These are phyloP conservation scores for thale cress (Arabidopsis thaliana) DNA, from an alignment of 345 rosid species.

Conservation along the genomic window DNA sequence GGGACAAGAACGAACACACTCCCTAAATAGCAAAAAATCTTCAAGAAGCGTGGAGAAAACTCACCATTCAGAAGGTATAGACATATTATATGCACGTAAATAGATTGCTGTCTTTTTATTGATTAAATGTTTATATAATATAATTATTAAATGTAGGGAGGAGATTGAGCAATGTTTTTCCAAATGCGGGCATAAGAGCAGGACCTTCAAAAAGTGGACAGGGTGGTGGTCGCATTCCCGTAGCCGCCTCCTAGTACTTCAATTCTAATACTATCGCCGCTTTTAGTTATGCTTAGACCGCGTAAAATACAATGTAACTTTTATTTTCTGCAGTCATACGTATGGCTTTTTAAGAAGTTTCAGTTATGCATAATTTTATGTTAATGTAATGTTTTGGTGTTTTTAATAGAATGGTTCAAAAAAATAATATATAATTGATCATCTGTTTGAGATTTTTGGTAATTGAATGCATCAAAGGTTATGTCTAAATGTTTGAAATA, in stretches of 20 bases:
- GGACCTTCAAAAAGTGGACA: slow-evolving; percentile 18
- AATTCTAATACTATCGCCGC: not conserved
- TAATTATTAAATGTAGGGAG: slow-evolving; percentile 19
- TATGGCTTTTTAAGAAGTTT: not conserved
- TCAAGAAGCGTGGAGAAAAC: not conserved
- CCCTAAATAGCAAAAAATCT: not conserved
- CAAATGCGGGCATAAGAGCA: slow-evolving; percentile 1
- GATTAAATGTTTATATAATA: not conserved
- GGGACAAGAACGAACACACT: not conserved
- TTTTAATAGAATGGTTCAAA: not conserved
- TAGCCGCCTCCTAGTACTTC: not conserved
- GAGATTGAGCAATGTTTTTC: slow-evolving; percentile 4
- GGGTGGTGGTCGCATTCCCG: slow-evolving; percentile 18
- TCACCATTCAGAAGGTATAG: not conserved
- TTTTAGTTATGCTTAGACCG: too few species aligned
- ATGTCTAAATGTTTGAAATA: too few species aligned
- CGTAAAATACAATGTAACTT: not conserved
- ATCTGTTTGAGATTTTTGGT: too few species aligned
- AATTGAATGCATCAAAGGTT: too few species aligned
- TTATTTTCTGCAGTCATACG: not conserved
- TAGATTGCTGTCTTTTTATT: not conserved
- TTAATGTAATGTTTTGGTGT: slow-evolving; percentile 5
- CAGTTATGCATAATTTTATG: not conserved
- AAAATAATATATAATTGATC: too few species aligned
- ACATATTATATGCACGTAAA: not conserved